These are phyloP conservation scores for Schrenkiella parvula DNA, from an alignment of 345 rosid species.

Conservation along the genomic window DNA sequence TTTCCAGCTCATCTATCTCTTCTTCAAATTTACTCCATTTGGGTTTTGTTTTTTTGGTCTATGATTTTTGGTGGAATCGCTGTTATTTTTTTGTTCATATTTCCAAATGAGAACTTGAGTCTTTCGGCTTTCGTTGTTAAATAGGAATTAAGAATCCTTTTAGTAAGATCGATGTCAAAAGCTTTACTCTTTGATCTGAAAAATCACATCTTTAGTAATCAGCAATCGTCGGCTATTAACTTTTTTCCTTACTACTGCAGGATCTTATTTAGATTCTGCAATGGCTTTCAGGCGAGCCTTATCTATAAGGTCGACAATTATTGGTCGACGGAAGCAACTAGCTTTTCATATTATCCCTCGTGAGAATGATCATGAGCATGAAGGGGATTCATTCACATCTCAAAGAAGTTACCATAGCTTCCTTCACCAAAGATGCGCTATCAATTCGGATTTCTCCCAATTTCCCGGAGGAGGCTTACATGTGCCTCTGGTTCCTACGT, in stretches of 20 bases:
- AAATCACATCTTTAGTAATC: constrained; percentile 7
- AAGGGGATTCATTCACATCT: constrained; percentile 20
- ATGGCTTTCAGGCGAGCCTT: constrained; percentile 62
- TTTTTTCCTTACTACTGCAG: neutral
- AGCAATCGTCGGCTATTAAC: neutral
- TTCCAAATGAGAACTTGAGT: neutral
- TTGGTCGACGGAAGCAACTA: constrained; percentile 36
- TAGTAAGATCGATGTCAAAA: neutral
- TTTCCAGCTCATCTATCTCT: neutral
- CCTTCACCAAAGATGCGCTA: constrained; percentile 36
- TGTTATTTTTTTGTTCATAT: neutral
- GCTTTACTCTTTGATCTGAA: neutral
- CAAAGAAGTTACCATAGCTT: constrained; percentile 33
- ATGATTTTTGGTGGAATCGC: too few species aligned
- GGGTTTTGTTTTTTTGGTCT: neutral
- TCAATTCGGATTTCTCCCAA: constrained; percentile 30
- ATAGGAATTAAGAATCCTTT: neutral
- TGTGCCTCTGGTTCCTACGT: constrained; percentile 30
- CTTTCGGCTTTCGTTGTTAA: neutral
- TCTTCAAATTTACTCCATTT: neutral
- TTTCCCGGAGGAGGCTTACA: constrained; percentile 24
- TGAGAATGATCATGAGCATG: constrained; percentile 36
- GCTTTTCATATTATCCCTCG: constrained; percentile 39
- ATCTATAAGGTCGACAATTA: constrained; percentile 42
- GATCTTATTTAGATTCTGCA: constrained; percentile 30